These are phyloP conservation scores for Viola odorata DNA, from an alignment of 345 rosid species.

Conservation along the genomic window DNA sequence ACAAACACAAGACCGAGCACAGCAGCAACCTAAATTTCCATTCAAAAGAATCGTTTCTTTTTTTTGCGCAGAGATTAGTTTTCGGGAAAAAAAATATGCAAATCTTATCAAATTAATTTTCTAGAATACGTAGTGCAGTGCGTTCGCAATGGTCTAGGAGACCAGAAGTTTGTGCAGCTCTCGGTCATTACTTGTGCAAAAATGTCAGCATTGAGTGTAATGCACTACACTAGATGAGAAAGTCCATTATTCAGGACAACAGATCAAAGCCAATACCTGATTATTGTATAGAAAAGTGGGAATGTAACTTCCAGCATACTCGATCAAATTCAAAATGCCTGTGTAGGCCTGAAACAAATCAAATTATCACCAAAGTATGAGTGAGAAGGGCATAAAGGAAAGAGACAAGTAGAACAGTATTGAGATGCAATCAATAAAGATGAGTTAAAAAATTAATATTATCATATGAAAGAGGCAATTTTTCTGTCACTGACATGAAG, in stretches of 20 bases:
- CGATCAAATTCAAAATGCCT: slow-evolving; percentile 66
- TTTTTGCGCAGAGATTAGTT: background rate
- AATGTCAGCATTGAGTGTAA: background rate
- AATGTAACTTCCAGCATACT: slow-evolving; percentile 51
- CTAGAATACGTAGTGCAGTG: too few relatives aligned
- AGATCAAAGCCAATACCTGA: slow-evolving; percentile 46
- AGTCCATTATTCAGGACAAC: slow-evolving; percentile 3
- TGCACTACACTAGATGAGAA: background rate
- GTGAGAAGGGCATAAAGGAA: background rate
- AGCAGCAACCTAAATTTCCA: background rate
- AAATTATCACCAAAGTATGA: slow-evolving; percentile 1
- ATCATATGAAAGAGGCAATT: background rate
- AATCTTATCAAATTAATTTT: background rate
- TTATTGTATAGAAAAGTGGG: slow-evolving; percentile 70
- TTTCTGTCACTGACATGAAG: background rate
- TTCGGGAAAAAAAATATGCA: background rate
- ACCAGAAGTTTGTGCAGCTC: background rate
- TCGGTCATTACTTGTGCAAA: background rate
- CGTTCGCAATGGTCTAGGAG: background rate
- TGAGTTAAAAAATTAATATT: background rate
- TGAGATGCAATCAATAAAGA: background rate
- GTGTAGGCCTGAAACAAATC: slow-evolving; percentile 73
- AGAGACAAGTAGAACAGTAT: background rate
- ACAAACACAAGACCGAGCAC: background rate
- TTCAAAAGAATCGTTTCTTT: background rate